These are phyloP conservation scores for Xylariaceae sp. DNA, from an alignment of 2,329 filamentous ascomycete species.

Conservation along the genomic window DNA sequence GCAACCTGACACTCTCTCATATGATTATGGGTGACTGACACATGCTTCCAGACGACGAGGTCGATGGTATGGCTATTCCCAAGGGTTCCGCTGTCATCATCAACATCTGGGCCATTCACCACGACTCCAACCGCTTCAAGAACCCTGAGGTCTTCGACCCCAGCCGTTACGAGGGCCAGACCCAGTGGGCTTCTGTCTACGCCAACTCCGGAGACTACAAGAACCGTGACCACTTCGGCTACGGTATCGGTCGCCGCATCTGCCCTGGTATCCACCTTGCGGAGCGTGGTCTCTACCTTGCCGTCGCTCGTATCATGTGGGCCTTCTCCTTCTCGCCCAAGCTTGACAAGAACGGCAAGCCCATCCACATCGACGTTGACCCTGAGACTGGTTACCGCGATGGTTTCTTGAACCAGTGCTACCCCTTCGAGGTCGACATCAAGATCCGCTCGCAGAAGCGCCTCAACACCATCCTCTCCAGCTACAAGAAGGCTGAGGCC, in stretches of 20 bases:
- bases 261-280: slow-evolving; percentile 37
- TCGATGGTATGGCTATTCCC: slow-evolving; percentile 33
- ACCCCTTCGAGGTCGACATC: background rate
- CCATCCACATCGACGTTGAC: slow-evolving; percentile 1
- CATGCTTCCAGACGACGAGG: slow-evolving; percentile 29
- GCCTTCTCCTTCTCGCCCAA: slow-evolving; percentile 26
- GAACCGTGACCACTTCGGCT: slow-evolving; percentile 32
- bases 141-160: slow-evolving; percentile 25
- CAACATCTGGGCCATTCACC: slow-evolving; percentile 34
- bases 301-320: slow-evolving; percentile 33
- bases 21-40: background rate
- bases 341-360: slow-evolving; percentile 1
- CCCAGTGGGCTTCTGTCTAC: slow-evolving; percentile 8
- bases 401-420: slow-evolving; percentile 4
- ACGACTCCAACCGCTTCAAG: slow-evolving; percentile 27
- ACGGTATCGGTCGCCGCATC: slow-evolving; percentile 34
- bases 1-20: background rate
- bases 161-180: slow-evolving; percentile 19
- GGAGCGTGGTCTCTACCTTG: slow-evolving; percentile 29
- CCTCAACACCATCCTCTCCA: background rate
- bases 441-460: background rate
- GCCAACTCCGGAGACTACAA: slow-evolving; percentile 7
- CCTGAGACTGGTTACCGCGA: slow-evolving; percentile 1
- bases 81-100: slow-evolving; percentile 35
- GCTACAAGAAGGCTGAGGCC: background rate